phyloP scores from a whole-genome alignment of 306 rosid species.

The Lagenaria siceraria region DNA sequence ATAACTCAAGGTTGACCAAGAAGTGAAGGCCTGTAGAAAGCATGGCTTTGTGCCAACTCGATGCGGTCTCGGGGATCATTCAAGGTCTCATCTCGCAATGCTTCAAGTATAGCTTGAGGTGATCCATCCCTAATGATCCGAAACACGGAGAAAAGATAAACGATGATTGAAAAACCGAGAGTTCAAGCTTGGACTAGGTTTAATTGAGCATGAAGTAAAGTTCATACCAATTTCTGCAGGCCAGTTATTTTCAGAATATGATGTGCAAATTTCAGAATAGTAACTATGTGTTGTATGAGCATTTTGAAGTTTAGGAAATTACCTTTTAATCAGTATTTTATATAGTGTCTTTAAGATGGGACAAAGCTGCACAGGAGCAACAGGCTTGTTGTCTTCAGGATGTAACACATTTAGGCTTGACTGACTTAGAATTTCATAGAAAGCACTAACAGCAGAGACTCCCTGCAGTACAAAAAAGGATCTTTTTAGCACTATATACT shows the following conservation, averaged over 20 bases:
- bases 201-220: background rate
- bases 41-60: constrained; percentile 88
- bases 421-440: constrained; percentile 78
- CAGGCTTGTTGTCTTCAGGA: constrained; percentile 80
- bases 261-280: background rate
- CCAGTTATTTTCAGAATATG: background rate
- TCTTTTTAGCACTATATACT: background rate
- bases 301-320: constrained; percentile 1
- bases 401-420: constrained; percentile 73
- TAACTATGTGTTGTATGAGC: background rate
- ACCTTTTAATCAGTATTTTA: constrained; percentile 74
- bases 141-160: background rate
- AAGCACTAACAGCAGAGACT: constrained; percentile 78
- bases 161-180: background rate
- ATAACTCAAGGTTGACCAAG: constrained; percentile 45
- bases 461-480: constrained; percentile 34
- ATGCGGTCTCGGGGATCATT: constrained; percentile 92
- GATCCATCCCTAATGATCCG: constrained; percentile 51
- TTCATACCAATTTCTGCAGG: background rate
- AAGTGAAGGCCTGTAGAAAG: constrained; percentile 79
- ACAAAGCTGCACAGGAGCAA: constrained; percentile 88
- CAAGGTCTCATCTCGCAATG: constrained; percentile 76
- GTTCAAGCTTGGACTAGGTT: background rate
- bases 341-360: constrained; percentile 84
- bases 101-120: constrained; percentile 67